Base-by-base conservation (phyloP, 768 basidiomycete genomes). In the Rhodosporidiobolus sp. region DNA sequence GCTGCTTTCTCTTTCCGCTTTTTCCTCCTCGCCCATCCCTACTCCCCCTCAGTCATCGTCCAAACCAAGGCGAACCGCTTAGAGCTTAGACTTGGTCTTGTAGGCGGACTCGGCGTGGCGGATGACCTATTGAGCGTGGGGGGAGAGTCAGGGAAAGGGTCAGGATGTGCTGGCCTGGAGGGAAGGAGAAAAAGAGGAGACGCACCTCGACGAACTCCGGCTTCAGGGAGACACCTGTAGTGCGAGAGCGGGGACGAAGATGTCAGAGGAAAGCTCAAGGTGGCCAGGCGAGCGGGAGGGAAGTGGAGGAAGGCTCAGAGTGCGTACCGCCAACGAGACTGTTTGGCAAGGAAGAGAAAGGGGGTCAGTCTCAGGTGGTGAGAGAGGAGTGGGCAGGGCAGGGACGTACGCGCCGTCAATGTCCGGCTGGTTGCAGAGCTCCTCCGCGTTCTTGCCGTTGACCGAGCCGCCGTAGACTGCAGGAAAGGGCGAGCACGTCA, bases 401-500 rank as follows among this genome's bases (percentile, higher is more conserved):
- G 46, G 38, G 55, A 49, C 56, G 50, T 49, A 46, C 62, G 28
- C 38, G 38, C 38, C 38, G 38, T 43, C 38, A 43, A 69, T 65
- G 64, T 70, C 54, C 26, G 54, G 35, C 46, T 20, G 84, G 89
- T 76, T 76, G 94, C 94, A 85, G 54, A 98, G 87, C 80, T 96
- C 92, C 76, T 86, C 85, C 84, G 87, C 89, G 83, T 97, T 99
- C 73, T 84, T 85, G n/a, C 88, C 92, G 60, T 85, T 91, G 71
- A 99, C 96, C 74, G 90, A 92, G 30, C 96, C 96, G 57, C 96
- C 96, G 80, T 98, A 99, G 82, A 98, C 56, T 57, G 48, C n/a
- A 6, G 20, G 20, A 34, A 5, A 4, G 9, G 22, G 9, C n/a
- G n/a, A n/a, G n/a, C n/a, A n/a, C n/a, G n/a, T n/a, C n/a, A n/a